phyloP scores from a whole-genome alignment of 148 eudicot genomes.

The Suaeda aralocaspica region DNA sequence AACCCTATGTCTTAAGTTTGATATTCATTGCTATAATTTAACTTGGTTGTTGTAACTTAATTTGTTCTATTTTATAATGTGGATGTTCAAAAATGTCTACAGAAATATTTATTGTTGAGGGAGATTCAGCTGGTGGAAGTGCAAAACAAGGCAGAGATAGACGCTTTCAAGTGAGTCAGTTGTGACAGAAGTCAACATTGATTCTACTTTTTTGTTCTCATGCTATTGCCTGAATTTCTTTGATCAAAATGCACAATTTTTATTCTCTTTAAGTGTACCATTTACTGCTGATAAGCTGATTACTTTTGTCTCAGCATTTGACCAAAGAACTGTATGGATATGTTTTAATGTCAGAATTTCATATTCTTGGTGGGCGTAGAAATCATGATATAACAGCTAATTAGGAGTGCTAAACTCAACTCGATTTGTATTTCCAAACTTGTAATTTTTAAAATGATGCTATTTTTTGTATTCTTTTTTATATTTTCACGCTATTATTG shows the following conservation, averaged over 20 bases:
- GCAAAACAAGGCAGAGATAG: slow-evolving; percentile 99
- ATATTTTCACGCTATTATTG: no score
- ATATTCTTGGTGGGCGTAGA: neutral
- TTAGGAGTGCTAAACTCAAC: no score
- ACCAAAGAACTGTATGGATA: neutral
- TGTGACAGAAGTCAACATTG: neutral
- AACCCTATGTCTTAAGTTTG: neutral
- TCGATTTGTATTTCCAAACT: no score
- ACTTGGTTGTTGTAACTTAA: neutral
- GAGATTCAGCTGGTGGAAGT: slow-evolving; percentile 99
- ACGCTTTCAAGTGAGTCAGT: slow-evolving; percentile 77
- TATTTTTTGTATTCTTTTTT: no score
- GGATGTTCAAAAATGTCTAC: slow-evolving; percentile 26
- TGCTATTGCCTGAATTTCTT: neutral
- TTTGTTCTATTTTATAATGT: neutral
- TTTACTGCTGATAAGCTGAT: no score
- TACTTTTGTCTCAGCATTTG: no score
- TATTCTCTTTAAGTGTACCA: no score
- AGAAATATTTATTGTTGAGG: slow-evolving; percentile 98
- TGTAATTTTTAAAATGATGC: no score
- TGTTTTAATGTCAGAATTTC: neutral
- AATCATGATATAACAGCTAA: neutral
- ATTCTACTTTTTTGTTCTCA: neutral
- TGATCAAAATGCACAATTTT: no score
- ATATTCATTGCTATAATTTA: neutral